A percentile compares a stretch with the other conserved stretches of the same genome.
Conservation (phyloP, 495 filamentous ascomycete species). For the Trichocladium antarcticum region DNA sequence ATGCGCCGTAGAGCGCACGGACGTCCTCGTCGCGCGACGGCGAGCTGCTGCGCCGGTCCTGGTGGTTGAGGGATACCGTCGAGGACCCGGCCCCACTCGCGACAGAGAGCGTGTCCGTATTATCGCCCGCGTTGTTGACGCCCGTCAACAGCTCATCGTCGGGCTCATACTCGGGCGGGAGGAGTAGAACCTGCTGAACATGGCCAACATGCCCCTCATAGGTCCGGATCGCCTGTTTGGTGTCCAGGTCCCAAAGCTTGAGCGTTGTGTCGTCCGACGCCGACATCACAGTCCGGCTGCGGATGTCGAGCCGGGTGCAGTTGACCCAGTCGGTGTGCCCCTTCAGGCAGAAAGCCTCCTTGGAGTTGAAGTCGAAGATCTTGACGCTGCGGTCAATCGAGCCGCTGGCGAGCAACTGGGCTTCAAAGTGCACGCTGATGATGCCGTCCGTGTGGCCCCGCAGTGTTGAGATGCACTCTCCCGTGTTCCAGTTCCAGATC, state of each 20-base stretch:
- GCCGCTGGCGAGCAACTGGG: conserved; percentile 69
- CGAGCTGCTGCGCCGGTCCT: conserved; percentile 14
- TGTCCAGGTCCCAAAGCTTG: conserved; percentile 64
- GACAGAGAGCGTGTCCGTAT: conserved; percentile 43
- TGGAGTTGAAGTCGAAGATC: conserved; percentile 85
- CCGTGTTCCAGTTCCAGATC: conserved; percentile 95
- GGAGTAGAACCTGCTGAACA: conserved; percentile 75
- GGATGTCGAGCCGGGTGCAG: conserved; percentile 67
- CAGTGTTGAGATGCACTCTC: conserved; percentile 72
- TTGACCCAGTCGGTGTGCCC: conserved; percentile 95
- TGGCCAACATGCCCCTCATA: conserved; percentile 94
- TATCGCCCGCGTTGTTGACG: conserved; percentile 39
- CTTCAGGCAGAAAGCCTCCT: conserved; percentile 62
- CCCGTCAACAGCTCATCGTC: conserved; percentile 48
- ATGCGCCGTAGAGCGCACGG: conserved; percentile 43
- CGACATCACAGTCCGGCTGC: conserved; percentile 76
- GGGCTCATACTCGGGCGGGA: conserved; percentile 81
- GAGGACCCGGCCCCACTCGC: conserved; percentile 31
- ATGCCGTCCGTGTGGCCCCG: conserved; percentile 68
- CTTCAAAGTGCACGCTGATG: conserved; percentile 74
- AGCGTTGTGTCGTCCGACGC: conserved; percentile 89
- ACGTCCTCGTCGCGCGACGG: conserved; percentile 29
- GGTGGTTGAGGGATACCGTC: conserved; percentile 18
- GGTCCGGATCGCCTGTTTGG: conserved; percentile 58
- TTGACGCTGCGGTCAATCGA: conserved; percentile 84